These are phyloP conservation scores for Botrytis porri DNA, from an alignment of 2,329 filamentous ascomycete species.

Conservation along the genomic window DNA sequence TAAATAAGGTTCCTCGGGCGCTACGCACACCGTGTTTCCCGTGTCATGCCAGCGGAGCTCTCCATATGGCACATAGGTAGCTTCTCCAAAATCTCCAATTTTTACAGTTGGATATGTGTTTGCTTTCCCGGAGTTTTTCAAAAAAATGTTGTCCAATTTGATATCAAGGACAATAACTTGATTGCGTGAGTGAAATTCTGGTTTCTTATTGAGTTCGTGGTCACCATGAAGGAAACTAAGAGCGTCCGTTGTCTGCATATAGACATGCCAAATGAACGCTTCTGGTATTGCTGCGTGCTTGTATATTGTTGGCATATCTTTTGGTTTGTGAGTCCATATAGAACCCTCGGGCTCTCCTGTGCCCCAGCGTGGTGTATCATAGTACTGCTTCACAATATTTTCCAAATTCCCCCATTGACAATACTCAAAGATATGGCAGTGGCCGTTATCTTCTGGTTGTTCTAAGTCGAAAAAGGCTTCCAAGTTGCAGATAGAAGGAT, in stretches of 20 bases:
- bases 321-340: neutral
- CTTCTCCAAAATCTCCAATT: slow-evolving; percentile 16
- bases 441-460: neutral
- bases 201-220: neutral
- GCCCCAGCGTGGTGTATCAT: neutral
- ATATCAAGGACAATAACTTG: neutral
- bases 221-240: slow-evolving; percentile 8
- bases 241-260: neutral
- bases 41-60: neutral
- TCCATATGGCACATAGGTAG: neutral
- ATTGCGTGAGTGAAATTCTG: slow-evolving; percentile 2
- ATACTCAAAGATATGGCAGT: slow-evolving; percentile 9
- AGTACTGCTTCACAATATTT: neutral
- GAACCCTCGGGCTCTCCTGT: no score
- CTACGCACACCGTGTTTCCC: neutral
- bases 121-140: neutral
- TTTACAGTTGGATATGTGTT: slow-evolving; percentile 10
- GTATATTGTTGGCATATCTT: neutral
- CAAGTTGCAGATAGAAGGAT: neutral
- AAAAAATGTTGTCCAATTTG: slow-evolving; percentile 15
- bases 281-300: slow-evolving; percentile 10
- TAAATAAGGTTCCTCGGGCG: neutral
- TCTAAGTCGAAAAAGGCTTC: slow-evolving; percentile 5
- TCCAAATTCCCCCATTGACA: slow-evolving; percentile 1
- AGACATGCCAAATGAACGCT: slow-evolving; percentile 15